Conservation (phyloP, 2,329 filamentous ascomycete species). For the Teratosphaeria zuluensis region DNA sequence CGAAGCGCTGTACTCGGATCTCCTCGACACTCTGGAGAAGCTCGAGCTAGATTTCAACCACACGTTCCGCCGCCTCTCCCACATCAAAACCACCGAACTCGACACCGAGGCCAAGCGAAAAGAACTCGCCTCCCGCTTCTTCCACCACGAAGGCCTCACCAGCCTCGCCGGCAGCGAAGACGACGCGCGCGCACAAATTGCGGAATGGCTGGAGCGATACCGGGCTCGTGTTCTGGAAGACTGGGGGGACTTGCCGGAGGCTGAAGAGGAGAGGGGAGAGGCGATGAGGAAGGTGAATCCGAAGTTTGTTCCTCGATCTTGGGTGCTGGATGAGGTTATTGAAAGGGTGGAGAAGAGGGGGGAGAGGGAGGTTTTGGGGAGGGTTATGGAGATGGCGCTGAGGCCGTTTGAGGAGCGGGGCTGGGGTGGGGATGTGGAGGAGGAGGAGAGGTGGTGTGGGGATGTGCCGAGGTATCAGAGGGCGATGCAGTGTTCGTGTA, state of each 20-base stretch:
- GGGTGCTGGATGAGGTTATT: slow-evolving; percentile 91
- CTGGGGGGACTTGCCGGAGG: slow-evolving; percentile 50
- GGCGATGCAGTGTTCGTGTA: slow-evolving; percentile 91
- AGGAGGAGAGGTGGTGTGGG: slow-evolving; percentile 74
- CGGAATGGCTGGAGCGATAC: slow-evolving; percentile 76
- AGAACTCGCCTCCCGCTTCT: slow-evolving; percentile 63
- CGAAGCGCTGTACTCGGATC: slow-evolving; percentile 66
- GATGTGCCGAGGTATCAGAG: slow-evolving; percentile 71
- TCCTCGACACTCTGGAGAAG: slow-evolving; percentile 71
- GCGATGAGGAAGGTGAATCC: slow-evolving; percentile 85
- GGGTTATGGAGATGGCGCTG: slow-evolving; percentile 72
- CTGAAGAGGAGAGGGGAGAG: slow-evolving; percentile 53
- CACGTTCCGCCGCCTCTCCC: slow-evolving; percentile 74
- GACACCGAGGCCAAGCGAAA: slow-evolving; percentile 54
- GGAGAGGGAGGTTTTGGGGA: slow-evolving; percentile 67
- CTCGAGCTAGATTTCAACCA: slow-evolving; percentile 88
- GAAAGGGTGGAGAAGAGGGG: slow-evolving; percentile 73
- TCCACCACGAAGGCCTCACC: slow-evolving; percentile 63
- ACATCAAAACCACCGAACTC: slow-evolving; percentile 52
- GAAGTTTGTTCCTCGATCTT: slow-evolving; percentile 81
- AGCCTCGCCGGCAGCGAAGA: slow-evolving; percentile 50
- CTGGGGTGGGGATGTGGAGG: slow-evolving; percentile 51
- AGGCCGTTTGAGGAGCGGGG: slow-evolving; percentile 77
- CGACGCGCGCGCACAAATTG: slow-evolving; percentile 57
- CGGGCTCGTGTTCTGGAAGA: slow-evolving; percentile 61